phyloP scores from a whole-genome alignment of 1,139 yeast species.

The Pichia sp. region DNA sequence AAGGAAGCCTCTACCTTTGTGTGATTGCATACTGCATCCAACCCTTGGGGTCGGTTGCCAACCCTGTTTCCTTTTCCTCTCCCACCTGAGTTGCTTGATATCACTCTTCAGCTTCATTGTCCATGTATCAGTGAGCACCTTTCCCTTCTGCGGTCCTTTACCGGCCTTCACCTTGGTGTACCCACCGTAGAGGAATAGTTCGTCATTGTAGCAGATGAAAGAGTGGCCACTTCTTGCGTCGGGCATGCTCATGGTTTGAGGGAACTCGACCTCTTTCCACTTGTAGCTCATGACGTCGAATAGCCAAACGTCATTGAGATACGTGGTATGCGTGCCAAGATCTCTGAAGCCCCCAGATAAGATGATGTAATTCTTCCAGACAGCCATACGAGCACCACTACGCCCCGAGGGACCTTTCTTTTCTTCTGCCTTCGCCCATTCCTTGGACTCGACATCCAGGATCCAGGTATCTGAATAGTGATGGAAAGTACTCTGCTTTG shows the following conservation, averaged over 20 bases:
- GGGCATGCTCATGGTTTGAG: conserved; percentile 74
- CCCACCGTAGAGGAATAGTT: conserved; percentile 88
- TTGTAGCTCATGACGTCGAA: conserved; percentile 85
- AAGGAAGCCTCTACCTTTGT: conserved; percentile 86
- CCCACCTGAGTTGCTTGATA: conserved; percentile 77
- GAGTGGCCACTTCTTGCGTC: conserved; percentile 96
- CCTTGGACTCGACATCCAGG: conserved; percentile 74
- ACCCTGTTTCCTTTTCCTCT: conserved; percentile 84
- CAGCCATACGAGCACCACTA: conserved; percentile 87
- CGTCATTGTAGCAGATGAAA: conserved; percentile 69
- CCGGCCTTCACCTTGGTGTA: conserved; percentile 90
- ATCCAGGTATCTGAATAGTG: conserved; percentile 97
- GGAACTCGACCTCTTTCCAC: conserved; percentile 88
- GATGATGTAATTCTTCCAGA: conserved; percentile 85
- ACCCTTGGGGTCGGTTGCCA: conserved; percentile 87
- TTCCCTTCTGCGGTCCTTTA: conserved; percentile 87
- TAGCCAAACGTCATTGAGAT: conserved; percentile 83
- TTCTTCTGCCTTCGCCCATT: conserved; percentile 83
- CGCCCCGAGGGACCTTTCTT: conserved; percentile 75
- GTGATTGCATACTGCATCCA: conserved; percentile 88
- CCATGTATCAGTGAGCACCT: conserved; percentile 89
- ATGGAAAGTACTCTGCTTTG: conserved; percentile 91
- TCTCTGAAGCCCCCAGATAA: conserved; percentile 93
- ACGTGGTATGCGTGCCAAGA: conserved; percentile 76
- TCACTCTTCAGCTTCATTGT: conserved; percentile 81